Conservation (phyloP, 2,329 filamentous ascomycete genomes). For the Monilinia vaccinii-corymbosi region DNA sequence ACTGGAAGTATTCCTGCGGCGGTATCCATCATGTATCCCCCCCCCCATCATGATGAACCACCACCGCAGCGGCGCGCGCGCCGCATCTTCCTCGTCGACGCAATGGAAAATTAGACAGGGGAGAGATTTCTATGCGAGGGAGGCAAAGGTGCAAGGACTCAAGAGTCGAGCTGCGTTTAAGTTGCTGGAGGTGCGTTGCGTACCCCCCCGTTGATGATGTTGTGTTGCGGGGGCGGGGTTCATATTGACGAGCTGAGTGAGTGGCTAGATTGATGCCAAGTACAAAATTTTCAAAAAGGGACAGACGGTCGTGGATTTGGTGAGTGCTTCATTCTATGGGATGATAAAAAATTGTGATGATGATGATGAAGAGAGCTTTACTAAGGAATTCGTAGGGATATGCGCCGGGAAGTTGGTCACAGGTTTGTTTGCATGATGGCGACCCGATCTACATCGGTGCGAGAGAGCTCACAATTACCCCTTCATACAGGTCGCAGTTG, state of each 20-base stretch:
- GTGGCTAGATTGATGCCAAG: slow-evolving; percentile 64
- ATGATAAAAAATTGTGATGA: not conserved
- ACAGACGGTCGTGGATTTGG: slow-evolving; percentile 84
- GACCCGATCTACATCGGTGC: too few species aligned
- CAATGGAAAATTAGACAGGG: slow-evolving; percentile 77
- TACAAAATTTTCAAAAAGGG: slow-evolving; percentile 70
- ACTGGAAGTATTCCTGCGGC: not conserved
- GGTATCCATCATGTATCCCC: not conserved
- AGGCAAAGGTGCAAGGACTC: slow-evolving; percentile 69
- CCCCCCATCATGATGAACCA: too few species aligned
- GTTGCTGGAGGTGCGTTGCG: slow-evolving; percentile 59
- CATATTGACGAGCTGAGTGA: not conserved
- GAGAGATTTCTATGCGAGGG: slow-evolving; percentile 60
- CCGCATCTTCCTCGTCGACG: slow-evolving; percentile 48
- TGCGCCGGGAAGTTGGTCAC: slow-evolving; percentile 65
- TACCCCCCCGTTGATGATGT: not conserved
- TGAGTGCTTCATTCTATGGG: slow-evolving; percentile 37
- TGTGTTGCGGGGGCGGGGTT: not conserved
- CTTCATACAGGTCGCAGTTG: slow-evolving; percentile 62
- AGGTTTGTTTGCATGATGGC: slow-evolving; percentile 35
- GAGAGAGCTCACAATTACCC: not conserved
- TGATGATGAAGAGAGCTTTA: slow-evolving; percentile 2
- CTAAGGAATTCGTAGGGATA: slow-evolving; percentile 47
- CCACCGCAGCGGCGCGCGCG: not conserved
- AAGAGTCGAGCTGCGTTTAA: slow-evolving; percentile 94